phyloP scores from a whole-genome alignment of 2,329 filamentous ascomycete genomes.

The Ceratocystis harringtonii region DNA sequence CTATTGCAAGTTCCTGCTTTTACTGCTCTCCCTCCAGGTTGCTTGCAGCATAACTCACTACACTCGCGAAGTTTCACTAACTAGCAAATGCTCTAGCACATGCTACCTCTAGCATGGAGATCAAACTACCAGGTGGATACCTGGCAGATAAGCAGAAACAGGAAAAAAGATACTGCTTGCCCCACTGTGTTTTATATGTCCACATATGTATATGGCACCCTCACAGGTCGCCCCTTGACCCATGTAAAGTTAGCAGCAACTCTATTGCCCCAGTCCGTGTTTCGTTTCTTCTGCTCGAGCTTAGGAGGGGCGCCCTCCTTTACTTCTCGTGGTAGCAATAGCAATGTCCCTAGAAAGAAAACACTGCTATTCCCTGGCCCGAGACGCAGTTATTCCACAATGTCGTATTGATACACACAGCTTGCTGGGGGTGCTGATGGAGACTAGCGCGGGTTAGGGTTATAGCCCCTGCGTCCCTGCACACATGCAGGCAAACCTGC shows the following conservation, averaged over 20 bases:
- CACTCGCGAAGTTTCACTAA: neutral
- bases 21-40: neutral
- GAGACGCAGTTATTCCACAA: neutral
- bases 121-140: conserved; percentile 12
- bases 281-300: neutral
- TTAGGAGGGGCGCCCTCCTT: neutral
- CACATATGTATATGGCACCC: neutral
- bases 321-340: neutral
- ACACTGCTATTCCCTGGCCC: neutral
- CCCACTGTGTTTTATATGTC: neutral
- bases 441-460: neutral
- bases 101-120: neutral
- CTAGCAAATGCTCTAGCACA: neutral
- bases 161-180: neutral
- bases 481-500: neutral
- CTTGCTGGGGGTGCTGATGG: neutral
- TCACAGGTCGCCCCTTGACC: neutral
- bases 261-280: neutral
- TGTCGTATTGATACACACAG: neutral
- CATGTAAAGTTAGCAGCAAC: neutral
- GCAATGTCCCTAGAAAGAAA: neutral
- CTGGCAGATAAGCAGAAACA: conserved; percentile 1
- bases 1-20: neutral
- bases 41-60: neutral
- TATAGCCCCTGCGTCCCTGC: neutral